Base-by-base conservation (phyloP, 257 asterid genomes). In the Anisodus acutangulus region DNA sequence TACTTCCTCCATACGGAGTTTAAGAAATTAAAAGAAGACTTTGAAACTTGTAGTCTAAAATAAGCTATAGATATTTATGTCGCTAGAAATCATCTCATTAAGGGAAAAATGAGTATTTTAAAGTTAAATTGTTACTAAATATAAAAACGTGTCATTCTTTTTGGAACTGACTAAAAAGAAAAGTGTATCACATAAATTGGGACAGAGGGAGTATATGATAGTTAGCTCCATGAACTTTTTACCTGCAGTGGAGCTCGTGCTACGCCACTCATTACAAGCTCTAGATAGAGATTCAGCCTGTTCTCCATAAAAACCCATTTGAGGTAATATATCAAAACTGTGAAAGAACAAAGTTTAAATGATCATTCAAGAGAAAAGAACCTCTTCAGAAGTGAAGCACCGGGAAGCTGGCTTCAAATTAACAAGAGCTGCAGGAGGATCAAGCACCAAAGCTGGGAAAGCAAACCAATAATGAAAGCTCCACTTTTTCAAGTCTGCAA, bases 401-500 rank as follows among this genome's bases (percentile, higher is more conserved):
- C 87, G 89, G 71, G 91, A 85, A 84, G 99, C 98, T 59, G 97
- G 93, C 91, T 87, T 91, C 89, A 96, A 87, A 87, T 89, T 84
- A 76, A 88, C 87, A 81, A 94, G 89, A 31, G 88, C 88, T 71
- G 97, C 98, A 22, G 97, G 98, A 86, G 97, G 98, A 86, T 96
- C 95, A 89, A 96, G 92, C 85, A 88, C 86, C 89, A 96, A 86
- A 35, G 95, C 96, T 67, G 98, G 99, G 90, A 94, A 96, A 82
- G 98, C 99, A 93, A 94, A 93, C 98, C 98, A 96, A 86, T 94
- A 96, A 86, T 88, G 90, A 64, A 96, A 96, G 87, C 91, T 90
- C 98, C 98, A 94, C 43, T 92, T 94, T 88, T 96, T 96, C 90
- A 96, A 91, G 93, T 96, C 99, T 2, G 98, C 99, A 92, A 92